A percentile compares a stretch with the other conserved stretches of the same genome.
Evolutionary conservation across 495 filamentous ascomycete genomes (phyloP).

Genomic region (Neurospora terricola): DNA sequence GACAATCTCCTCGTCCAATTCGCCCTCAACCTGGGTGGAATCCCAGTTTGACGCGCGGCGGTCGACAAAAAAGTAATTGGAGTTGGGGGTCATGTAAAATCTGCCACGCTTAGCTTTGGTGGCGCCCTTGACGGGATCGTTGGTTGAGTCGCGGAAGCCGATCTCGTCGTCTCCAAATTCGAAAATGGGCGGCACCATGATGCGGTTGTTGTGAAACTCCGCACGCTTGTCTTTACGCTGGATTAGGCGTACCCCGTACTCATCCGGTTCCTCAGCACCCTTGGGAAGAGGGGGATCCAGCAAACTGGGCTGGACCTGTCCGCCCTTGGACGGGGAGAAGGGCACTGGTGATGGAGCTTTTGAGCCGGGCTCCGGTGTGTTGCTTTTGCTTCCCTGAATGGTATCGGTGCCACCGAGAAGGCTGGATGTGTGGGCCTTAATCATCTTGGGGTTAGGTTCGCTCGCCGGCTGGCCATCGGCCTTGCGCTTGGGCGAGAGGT

Average conservation of each 20-base stretch:
- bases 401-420: conserved; percentile 33
- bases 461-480: conserved; percentile 31
- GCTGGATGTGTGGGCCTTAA: conserved; percentile 29
- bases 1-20: conserved; percentile 31
- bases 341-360: conserved; percentile 28
- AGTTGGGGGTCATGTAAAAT: conserved; percentile 30
- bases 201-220: conserved; percentile 30
- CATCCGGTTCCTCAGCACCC: conserved; percentile 28
- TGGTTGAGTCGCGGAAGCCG: conserved; percentile 41
- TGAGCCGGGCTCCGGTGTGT: conserved; percentile 24
- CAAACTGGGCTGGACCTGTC: conserved; percentile 7
- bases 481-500: conserved; percentile 28
- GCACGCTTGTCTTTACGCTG: conserved; percentile 17
- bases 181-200: conserved; percentile 30
- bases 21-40: conserved; percentile 26
- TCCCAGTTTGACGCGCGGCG: conserved; percentile 33
- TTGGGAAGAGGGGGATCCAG: conserved; percentile 22
- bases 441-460: conserved; percentile 28
- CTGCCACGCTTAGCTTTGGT: conserved; percentile 29
- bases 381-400: conserved; percentile 20
- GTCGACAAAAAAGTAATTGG: conserved; percentile 33
- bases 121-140: conserved; percentile 30
- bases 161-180: conserved; percentile 33
- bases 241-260: conserved; percentile 30
- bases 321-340: conserved; percentile 10